Percentiles rank a stretch among this genome's conserved stretches.
phyloP scores from a whole-genome alignment of 148 eudicot species.

The Cornus suecica region DNA sequence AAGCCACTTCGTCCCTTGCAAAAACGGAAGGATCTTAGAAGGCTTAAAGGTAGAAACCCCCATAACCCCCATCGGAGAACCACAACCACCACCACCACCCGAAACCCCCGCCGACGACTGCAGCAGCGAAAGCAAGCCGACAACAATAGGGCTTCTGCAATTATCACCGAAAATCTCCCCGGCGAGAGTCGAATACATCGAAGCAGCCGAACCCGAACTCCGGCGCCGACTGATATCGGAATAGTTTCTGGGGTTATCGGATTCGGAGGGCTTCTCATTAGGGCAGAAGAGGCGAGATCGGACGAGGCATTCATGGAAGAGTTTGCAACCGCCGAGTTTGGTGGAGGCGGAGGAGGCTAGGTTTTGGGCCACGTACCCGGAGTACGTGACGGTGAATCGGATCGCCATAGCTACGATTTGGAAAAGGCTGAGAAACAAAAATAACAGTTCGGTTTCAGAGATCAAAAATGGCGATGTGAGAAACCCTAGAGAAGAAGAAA shows the following conservation, averaged over 20 bases:
- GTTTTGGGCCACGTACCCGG: slow-evolving; percentile 61
- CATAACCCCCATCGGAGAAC: slow-evolving; percentile 26
- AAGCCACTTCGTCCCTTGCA: slow-evolving; percentile 65
- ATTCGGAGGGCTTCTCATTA: slow-evolving; percentile 26
- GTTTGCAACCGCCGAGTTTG: slow-evolving; percentile 35
- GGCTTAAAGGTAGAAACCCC: slow-evolving; percentile 52
- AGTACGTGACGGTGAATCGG: slow-evolving; percentile 58
- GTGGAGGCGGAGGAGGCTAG: slow-evolving; percentile 42
- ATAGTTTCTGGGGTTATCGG: slow-evolving; percentile 8
- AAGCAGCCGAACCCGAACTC: slow-evolving; percentile 8
- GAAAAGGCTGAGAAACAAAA: slow-evolving; percentile 25
- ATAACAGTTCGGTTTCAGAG: slow-evolving; percentile 32
- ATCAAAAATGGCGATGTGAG: neutral
- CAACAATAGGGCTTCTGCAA: slow-evolving; percentile 31
- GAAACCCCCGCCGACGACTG: slow-evolving; percentile 26
- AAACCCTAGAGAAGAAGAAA: slow-evolving; percentile 28
- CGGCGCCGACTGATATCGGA: slow-evolving; percentile 21
- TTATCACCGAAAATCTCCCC: slow-evolving; percentile 32
- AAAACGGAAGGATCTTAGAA: slow-evolving; percentile 46
- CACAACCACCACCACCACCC: slow-evolving; percentile 23
- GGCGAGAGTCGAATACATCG: slow-evolving; percentile 40
- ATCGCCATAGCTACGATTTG: slow-evolving; percentile 58
- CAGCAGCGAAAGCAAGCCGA: slow-evolving; percentile 46
- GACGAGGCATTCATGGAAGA: slow-evolving; percentile 40
- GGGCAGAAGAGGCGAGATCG: slow-evolving; percentile 27